A percentile compares a stretch with the other conserved stretches of the same genome.
phyloP scores from a whole-genome alignment of 257 asterid genomes.

The Osmanthus fragrans region DNA sequence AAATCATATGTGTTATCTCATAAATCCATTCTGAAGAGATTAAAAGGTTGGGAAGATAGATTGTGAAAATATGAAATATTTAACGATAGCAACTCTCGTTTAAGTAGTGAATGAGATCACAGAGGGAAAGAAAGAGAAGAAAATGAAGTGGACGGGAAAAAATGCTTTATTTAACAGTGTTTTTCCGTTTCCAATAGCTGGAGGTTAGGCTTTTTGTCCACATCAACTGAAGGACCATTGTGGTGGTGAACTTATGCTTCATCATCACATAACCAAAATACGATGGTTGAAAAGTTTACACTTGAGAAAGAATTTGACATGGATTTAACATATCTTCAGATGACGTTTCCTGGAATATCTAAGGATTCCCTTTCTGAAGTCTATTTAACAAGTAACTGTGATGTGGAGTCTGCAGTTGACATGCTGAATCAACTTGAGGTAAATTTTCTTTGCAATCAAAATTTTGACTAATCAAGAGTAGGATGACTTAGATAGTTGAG shows the following conservation, averaged over 20 bases:
- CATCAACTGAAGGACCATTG: constrained; percentile 36
- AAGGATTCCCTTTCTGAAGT: constrained; percentile 69
- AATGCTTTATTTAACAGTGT: too few relatives aligned
- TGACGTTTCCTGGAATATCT: constrained; percentile 77
- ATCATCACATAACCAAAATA: constrained; percentile 44
- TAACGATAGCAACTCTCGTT: too few relatives aligned
- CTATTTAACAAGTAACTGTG: constrained; percentile 59
- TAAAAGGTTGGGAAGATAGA: too few relatives aligned
- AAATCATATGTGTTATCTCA: too few relatives aligned
- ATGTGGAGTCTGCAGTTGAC: constrained; percentile 71
- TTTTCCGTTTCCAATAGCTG: too few relatives aligned
- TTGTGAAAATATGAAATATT: too few relatives aligned
- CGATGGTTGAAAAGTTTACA: constrained; percentile 34
- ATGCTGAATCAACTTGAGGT: constrained; percentile 87
- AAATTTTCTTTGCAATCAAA: constrained; percentile 12
- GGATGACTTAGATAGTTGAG: not conserved
- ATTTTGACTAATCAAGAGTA: constrained; percentile 6
- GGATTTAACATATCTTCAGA: constrained; percentile 71
- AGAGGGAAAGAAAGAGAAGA: too few relatives aligned
- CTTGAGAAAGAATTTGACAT: constrained; percentile 53
- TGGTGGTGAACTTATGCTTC: constrained; percentile 47
- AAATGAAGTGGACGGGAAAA: too few relatives aligned
- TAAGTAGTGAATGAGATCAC: too few relatives aligned
- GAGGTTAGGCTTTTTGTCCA: too few relatives aligned
- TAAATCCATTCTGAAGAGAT: too few relatives aligned